Conservation (phyloP, 2,329 filamentous ascomycete genomes). For the Aspergillus brasiliensis region DNA sequence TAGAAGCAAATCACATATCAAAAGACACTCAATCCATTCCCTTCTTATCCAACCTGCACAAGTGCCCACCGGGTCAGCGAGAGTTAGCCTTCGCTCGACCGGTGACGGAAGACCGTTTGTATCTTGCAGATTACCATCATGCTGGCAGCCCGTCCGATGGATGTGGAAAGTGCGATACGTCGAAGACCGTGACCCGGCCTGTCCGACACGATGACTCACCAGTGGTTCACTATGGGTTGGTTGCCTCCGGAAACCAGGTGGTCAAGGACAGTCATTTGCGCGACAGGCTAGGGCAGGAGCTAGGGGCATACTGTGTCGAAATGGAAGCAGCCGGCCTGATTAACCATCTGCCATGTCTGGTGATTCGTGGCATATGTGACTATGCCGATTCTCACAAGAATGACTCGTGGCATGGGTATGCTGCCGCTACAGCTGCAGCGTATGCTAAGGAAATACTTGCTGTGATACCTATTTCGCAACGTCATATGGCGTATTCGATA, state of each 20-base stretch:
- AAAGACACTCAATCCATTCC: too few relatives aligned
- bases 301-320: conserved; percentile 8
- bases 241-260: not conserved
- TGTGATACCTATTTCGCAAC: too few relatives aligned
- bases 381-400: conserved; percentile 17
- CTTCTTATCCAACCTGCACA: not conserved
- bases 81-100: not conserved
- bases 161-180: not conserved
- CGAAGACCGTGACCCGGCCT: not conserved
- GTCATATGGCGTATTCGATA: too few relatives aligned
- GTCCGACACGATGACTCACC: not conserved
- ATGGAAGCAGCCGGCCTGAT: conserved; percentile 15
- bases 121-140: not conserved
- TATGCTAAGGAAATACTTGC: conserved; percentile 11
- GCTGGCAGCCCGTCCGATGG: not conserved
- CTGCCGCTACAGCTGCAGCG: conserved; percentile 11
- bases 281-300: not conserved
- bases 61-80: not conserved
- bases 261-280: not conserved
- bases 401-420: conserved; percentile 3
- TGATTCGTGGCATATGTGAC: conserved; percentile 22
- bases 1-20: conserved; percentile 1
- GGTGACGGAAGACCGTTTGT: not conserved
- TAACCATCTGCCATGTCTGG: conserved; percentile 16
- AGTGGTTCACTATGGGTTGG: not conserved